These are phyloP conservation scores for Xylaria digitata DNA, from an alignment of 2,329 filamentous ascomycete species.

Conservation along the genomic window DNA sequence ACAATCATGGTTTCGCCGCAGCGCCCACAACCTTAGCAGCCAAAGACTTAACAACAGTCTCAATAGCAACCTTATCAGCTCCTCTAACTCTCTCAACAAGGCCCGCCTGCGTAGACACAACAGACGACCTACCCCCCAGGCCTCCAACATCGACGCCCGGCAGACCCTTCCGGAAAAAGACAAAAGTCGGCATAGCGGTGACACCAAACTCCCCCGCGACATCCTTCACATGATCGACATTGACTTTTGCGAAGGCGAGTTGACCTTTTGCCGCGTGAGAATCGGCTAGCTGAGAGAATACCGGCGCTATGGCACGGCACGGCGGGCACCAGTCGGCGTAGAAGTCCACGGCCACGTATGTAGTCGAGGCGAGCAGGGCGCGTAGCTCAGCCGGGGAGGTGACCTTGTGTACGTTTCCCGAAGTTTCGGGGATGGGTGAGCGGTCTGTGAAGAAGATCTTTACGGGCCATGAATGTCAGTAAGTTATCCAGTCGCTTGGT, in stretches of 20 bases:
- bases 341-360: constrained; percentile 61
- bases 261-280: constrained; percentile 52
- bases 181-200: constrained; percentile 66
- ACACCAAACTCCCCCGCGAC: constrained; percentile 62
- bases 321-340: constrained; percentile 64
- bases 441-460: constrained; percentile 42
- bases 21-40: constrained; percentile 9
- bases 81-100: constrained; percentile 26
- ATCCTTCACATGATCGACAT: constrained; percentile 64
- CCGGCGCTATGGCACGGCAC: constrained; percentile 60
- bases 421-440: constrained; percentile 55
- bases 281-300: constrained; percentile 60
- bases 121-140: constrained; percentile 7
- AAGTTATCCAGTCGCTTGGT: neutral
- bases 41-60: constrained; percentile 27
- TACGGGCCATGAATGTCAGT: constrained; percentile 2
- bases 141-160: constrained; percentile 27
- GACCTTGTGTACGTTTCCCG: constrained; percentile 53
- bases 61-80: constrained; percentile 27
- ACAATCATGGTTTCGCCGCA: neutral
- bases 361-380: constrained; percentile 53
- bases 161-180: constrained; percentile 64
- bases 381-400: constrained; percentile 45
- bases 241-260: constrained; percentile 66
- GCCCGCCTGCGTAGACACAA: constrained; percentile 5